phyloP scores from a whole-genome alignment of 1,284 basidiomycete species.

The Sporisorium exsertum region DNA sequence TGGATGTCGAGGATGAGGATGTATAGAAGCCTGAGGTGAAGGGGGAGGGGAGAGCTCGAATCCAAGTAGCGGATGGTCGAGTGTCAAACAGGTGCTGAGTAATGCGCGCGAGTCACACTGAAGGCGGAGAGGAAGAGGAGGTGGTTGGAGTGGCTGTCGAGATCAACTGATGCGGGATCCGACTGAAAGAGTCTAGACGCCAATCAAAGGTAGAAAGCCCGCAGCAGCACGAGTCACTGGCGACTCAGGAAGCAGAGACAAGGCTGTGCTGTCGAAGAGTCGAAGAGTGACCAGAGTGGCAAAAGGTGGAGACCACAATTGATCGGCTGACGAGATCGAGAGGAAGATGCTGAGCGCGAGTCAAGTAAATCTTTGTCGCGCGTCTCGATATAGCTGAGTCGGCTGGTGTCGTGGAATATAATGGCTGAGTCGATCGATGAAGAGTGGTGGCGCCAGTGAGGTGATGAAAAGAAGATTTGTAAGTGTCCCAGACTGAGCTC shows the following conservation, averaged over 20 bases:
- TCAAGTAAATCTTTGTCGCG: neutral
- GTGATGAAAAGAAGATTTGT: neutral
- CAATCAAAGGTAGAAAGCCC: neutral
- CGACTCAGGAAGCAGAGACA: neutral
- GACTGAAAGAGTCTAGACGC: conserved; percentile 5
- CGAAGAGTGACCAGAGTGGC: conserved; percentile 1
- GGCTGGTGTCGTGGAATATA: too few species aligned
- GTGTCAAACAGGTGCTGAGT: conserved; percentile 16
- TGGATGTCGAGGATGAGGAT: neutral
- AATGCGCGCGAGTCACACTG: conserved; percentile 33
- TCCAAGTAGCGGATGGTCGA: neutral
- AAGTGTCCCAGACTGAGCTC: conserved; percentile 6
- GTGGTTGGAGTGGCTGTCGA: conserved; percentile 4
- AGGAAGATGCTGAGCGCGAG: conserved; percentile 1
- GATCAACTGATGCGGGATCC: conserved; percentile 3
- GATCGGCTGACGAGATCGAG: conserved; percentile 7
- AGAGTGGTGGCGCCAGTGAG: conserved; percentile 17
- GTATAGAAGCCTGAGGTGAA: neutral
- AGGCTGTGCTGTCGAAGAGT: conserved; percentile 16
- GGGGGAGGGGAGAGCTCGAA: neutral
- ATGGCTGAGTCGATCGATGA: conserved; percentile 16
- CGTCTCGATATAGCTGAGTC: neutral
- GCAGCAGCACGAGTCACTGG: conserved; percentile 6
- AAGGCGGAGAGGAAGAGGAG: neutral
- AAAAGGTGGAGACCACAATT: conserved; percentile 3